Percentiles rank a stretch among this genome's conserved stretches.
phyloP scores from a whole-genome alignment of 805 yeast species.

The Myxozyma melibiosi region DNA sequence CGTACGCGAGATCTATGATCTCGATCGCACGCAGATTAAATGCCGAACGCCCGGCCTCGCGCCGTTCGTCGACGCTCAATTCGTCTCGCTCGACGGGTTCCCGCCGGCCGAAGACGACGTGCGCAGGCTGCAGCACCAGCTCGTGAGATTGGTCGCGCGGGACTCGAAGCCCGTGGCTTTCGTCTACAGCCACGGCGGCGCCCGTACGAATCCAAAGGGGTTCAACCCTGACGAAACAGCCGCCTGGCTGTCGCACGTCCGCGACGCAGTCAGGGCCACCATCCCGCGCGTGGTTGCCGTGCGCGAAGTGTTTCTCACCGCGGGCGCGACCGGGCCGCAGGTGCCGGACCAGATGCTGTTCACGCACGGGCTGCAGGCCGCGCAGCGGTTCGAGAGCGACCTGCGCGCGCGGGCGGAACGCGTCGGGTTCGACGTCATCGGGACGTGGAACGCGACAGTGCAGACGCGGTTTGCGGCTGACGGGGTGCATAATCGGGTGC shows the following conservation, averaged over 20 bases:
- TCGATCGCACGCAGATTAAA: too few species aligned
- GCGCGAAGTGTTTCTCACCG: constrained; percentile 22
- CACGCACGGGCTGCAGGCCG: constrained; percentile 9
- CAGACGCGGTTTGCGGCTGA: constrained; percentile 21
- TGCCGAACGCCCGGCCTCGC: constrained; percentile 4
- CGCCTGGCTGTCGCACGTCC: constrained; percentile 14
- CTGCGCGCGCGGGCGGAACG: constrained; percentile 5
- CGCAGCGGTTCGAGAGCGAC: constrained; percentile 18
- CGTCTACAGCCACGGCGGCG: constrained; percentile 15
- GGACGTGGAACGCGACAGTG: constrained; percentile 33
- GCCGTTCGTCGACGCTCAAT: too few species aligned
- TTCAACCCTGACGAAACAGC: constrained; percentile 12
- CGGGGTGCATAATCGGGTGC: constrained; percentile 21
- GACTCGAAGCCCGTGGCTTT: constrained; percentile 20
- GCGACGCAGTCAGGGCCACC: constrained; percentile 1
- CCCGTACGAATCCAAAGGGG: background rate
- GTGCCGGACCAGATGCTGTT: background rate
- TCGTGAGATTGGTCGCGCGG: background rate
- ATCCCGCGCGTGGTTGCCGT: constrained; percentile 1
- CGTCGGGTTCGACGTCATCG: constrained; percentile 18
- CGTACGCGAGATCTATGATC: too few species aligned
- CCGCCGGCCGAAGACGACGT: constrained; percentile 6
- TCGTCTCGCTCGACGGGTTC: background rate
- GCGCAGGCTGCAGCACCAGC: background rate
- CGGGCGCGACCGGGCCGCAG: constrained; percentile 28